Conservation (phyloP, 2,329 filamentous ascomycete genomes). For the Colletotrichum coccodes region DNA sequence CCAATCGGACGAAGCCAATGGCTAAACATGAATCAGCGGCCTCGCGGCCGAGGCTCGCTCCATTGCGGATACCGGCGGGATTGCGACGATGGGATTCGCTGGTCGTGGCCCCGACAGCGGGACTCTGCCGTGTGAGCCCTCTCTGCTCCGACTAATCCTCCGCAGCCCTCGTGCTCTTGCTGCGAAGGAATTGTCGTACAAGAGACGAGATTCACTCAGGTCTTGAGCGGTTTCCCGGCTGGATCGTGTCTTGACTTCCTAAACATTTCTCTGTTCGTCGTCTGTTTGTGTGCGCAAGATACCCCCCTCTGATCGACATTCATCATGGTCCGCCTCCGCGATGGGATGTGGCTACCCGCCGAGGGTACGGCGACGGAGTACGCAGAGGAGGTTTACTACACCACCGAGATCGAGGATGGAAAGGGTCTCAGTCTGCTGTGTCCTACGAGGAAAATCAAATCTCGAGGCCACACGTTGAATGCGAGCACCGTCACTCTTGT, state of each 20-base stretch:
- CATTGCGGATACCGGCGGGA: slow-evolving; percentile 30
- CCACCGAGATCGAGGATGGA: slow-evolving; percentile 54
- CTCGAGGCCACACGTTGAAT: slow-evolving; percentile 66
- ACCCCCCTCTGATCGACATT: neutral
- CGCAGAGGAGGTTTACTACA: slow-evolving; percentile 70
- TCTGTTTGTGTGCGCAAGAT: slow-evolving; percentile 6
- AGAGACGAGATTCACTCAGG: slow-evolving; percentile 30
- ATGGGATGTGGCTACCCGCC: slow-evolving; percentile 70
- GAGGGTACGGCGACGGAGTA: slow-evolving; percentile 71
- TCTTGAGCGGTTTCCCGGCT: neutral
- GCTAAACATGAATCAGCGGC: slow-evolving; percentile 30
- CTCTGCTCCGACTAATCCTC: slow-evolving; percentile 11
- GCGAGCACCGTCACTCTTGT: slow-evolving; percentile 59
- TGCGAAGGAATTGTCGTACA: slow-evolving; percentile 16
- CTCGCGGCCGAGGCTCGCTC: slow-evolving; percentile 23
- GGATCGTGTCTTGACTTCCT: slow-evolving; percentile 7
- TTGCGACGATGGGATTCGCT: slow-evolving; percentile 24
- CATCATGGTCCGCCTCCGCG: slow-evolving; percentile 45
- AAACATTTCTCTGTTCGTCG: neutral
- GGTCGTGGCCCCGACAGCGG: slow-evolving; percentile 12
- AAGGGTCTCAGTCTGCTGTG: slow-evolving; percentile 64
- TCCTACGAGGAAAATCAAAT: slow-evolving; percentile 62
- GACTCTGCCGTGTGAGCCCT: slow-evolving; percentile 19
- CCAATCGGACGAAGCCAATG: slow-evolving; percentile 25
- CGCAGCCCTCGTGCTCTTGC: slow-evolving; percentile 3